Base-by-base conservation (phyloP, 2,329 filamentous ascomycete genomes). In the Xylaria sp. region DNA sequence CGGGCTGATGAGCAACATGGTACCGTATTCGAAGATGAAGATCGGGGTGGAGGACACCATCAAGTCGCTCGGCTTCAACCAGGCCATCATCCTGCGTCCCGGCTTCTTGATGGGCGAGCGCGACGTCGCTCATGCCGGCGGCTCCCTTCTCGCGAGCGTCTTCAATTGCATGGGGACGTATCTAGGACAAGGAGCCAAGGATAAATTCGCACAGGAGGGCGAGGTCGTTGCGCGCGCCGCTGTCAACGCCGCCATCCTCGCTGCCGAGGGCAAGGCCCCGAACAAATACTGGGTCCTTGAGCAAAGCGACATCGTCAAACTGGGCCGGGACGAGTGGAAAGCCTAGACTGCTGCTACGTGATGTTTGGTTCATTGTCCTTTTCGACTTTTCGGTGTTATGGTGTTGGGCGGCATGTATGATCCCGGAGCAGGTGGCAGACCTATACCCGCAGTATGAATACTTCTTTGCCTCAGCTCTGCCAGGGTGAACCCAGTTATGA, bases 1-100 rank as follows among this genome's bases (percentile, higher is more conserved):
- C 23, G 77, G 82, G 15, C 31, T 85, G 48, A 36, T 82, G 39
- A 59, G 73, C 52, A 57, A 81, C 80, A 60, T 84, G 83, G n/a
- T 88, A 78, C 82, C 84, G 76, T 81, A 86, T 81, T 71, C 88
- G 82, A 72, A 84, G 79, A 96, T 98, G 93, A 98, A 98, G 85
- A 90, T 89, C 28, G 92, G 96, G 75, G 89, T 97, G 49, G 95
- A 98, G 79, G 91, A 97, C 41, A 84, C 89, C 18, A 86, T 97
- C 68, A 88, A 88, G 78, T 87, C 82, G 51, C 81, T 95, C 3
- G 90, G 83, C 4, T 97, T 97, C 77, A 92, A 94, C 59, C 89
- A 92, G 72, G 91, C 90, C 4, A 87, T 97, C 64, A 91, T 98
- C 63, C 58, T 91, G 25, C 80, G 90, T 54, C 94, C 94, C 0